Conservation (phyloP, 768 basidiomycete species). For the Boletus sp. region DNA sequence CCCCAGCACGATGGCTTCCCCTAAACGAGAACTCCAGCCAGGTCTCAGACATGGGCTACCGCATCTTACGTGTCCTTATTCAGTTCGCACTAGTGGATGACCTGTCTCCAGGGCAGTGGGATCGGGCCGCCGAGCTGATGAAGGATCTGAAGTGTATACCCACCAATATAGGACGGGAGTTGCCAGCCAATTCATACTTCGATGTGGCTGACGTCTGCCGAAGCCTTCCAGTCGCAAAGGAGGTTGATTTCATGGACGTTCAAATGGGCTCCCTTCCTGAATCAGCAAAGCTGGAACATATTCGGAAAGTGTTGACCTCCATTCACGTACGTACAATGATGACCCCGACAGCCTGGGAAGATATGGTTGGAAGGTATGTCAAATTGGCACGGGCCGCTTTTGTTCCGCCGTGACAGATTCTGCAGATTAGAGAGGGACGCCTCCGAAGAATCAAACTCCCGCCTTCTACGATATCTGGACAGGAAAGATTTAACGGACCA, state of each 20-base stretch:
- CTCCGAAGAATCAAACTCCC: conserved; percentile 13
- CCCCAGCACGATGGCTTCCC: neutral
- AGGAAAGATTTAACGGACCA: too few species aligned
- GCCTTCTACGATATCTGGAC: conserved; percentile 55
- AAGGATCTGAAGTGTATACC: neutral
- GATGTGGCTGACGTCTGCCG: neutral
- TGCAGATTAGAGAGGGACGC: conserved; percentile 8
- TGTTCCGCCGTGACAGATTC: neutral
- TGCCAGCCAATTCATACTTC: neutral
- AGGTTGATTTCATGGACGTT: neutral
- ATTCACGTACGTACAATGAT: conserved; percentile 36
- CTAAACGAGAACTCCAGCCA: neutral
- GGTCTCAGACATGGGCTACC: too few species aligned
- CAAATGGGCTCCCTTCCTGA: neutral
- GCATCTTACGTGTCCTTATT: neutral
- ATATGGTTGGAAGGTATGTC: conserved; percentile 11
- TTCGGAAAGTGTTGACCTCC: conserved; percentile 3
- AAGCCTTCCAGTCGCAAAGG: neutral
- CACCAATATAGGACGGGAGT: neutral
- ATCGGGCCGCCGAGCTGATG: neutral
- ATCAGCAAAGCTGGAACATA: neutral
- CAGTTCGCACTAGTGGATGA: neutral
- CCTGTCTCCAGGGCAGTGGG: neutral
- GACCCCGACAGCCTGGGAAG: conserved; percentile 6
- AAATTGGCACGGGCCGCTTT: conserved; percentile 45